Percentiles rank a stretch among this genome's conserved stretches.
Conservation (phyloP, 2,329 filamentous ascomycete genomes). For the Penicillium concentricum region DNA sequence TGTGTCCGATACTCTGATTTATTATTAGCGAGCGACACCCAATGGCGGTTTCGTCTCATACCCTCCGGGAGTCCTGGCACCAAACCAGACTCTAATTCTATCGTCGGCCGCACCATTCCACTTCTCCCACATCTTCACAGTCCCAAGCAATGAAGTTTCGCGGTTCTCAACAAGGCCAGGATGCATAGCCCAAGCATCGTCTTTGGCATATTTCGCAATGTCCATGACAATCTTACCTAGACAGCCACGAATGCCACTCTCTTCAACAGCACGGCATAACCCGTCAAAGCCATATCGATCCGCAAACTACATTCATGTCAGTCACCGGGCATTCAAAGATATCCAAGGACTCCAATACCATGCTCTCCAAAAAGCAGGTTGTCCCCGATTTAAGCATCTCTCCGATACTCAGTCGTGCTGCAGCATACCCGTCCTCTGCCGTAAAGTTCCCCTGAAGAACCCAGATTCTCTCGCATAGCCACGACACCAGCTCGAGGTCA, state of each 20-base stretch:
- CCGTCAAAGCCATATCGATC: constrained; percentile 50
- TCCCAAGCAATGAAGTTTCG: constrained; percentile 43
- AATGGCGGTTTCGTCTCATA: constrained; percentile 19
- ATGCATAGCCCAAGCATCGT: constrained; percentile 46
- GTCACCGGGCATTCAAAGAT: fast-evolving
- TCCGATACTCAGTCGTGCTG: constrained; percentile 49
- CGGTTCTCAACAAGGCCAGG: constrained; percentile 43
- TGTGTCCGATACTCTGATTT: constrained; percentile 30
- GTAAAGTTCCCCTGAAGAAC: constrained; percentile 48
- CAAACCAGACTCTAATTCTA: constrained; percentile 51
- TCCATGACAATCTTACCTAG: constrained; percentile 48
- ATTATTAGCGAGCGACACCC: background rate
- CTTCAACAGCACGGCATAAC: constrained; percentile 44
- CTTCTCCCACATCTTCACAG: constrained; percentile 37
- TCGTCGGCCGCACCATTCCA: constrained; percentile 39
- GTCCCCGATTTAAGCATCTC: constrained; percentile 54
- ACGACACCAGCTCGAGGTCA: constrained; percentile 51
- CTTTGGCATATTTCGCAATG: constrained; percentile 44
- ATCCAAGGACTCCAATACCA: constrained; percentile 33
- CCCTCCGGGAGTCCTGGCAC: constrained; percentile 50
- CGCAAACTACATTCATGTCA: constrained; percentile 35
- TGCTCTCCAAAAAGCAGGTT: constrained; percentile 54
- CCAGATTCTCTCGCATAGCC: constrained; percentile 55
- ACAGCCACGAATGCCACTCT: constrained; percentile 47
- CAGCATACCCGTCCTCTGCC: constrained; percentile 50